Conservation (phyloP, 2,329 filamentous ascomycete genomes). For the Aspergillus texensis region DNA sequence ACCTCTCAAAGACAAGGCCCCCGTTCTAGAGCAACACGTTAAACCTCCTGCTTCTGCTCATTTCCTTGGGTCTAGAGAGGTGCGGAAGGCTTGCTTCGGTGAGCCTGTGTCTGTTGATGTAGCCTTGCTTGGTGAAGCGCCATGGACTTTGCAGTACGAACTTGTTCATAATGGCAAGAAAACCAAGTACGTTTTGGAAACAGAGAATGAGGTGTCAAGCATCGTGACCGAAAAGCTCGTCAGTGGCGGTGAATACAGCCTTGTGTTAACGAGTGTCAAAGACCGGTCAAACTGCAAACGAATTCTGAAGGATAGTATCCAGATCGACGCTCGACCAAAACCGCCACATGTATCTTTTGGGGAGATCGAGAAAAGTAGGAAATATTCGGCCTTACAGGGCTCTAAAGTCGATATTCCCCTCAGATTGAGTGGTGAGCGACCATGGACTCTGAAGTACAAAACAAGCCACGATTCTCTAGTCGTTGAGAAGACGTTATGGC, state of each 20-base stretch:
- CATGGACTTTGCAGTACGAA: slow-evolving; percentile 91
- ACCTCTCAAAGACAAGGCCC: slow-evolving; percentile 62
- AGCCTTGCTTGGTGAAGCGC: slow-evolving; percentile 75
- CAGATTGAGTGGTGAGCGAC: slow-evolving; percentile 79
- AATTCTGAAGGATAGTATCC: slow-evolving; percentile 79
- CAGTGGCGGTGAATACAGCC: slow-evolving; percentile 85
- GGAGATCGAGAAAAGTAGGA: slow-evolving; percentile 76
- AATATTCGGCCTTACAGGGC: slow-evolving; percentile 74
- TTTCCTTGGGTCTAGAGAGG: slow-evolving; percentile 61
- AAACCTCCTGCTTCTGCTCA: slow-evolving; percentile 85
- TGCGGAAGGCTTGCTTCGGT: slow-evolving; percentile 75
- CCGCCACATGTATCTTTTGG: slow-evolving; percentile 86
- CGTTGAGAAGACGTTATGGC: slow-evolving; percentile 52
- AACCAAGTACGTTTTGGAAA: slow-evolving; percentile 67
- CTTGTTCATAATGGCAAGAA: slow-evolving; percentile 86
- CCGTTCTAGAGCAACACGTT: slow-evolving; percentile 81
- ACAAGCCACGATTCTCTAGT: slow-evolving; percentile 56
- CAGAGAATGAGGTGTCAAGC: slow-evolving; percentile 64
- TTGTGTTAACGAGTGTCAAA: slow-evolving; percentile 82
- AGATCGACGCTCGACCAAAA: slow-evolving; percentile 84
- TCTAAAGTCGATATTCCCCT: slow-evolving; percentile 75
- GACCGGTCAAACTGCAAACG: slow-evolving; percentile 86
- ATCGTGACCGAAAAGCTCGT: slow-evolving; percentile 75
- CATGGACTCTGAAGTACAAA: slow-evolving; percentile 81
- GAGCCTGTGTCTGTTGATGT: slow-evolving; percentile 76